Evolutionary conservation across 768 basidiomycete species (phyloP).

Genomic region (Mycena pura): DNA sequence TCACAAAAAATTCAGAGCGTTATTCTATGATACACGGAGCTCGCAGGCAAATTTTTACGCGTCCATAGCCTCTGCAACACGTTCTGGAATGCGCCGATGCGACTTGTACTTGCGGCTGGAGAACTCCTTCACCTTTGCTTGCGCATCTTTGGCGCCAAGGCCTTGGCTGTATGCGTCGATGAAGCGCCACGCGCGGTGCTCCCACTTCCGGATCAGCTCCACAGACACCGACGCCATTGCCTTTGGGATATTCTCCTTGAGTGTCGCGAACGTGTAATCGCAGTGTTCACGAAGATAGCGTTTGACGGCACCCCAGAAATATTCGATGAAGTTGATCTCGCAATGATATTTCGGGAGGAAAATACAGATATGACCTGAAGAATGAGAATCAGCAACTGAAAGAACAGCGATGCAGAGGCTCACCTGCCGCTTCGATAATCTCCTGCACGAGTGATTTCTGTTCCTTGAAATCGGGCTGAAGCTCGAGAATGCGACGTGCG

Average conservation of each 20-base stretch:
- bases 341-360: slow-evolving; percentile 10
- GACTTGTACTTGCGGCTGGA: slow-evolving; percentile 25
- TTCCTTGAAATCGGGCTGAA: slow-evolving; percentile 32
- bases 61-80: background rate
- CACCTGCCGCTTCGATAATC: slow-evolving; percentile 32
- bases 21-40: background rate
- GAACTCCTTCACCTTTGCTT: slow-evolving; percentile 18
- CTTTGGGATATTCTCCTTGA: background rate
- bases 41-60: background rate
- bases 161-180: slow-evolving; percentile 25
- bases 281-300: slow-evolving; percentile 8
- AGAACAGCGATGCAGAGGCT: slow-evolving; percentile 21
- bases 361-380: slow-evolving; percentile 12
- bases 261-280: slow-evolving; percentile 7
- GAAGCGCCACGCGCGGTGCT: slow-evolving; percentile 11
- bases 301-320: slow-evolving; percentile 12
- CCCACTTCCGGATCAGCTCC: background rate
- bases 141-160: slow-evolving; percentile 18
- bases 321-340: slow-evolving; percentile 16
- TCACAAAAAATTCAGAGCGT: too few species aligned
- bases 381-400: slow-evolving; percentile 32
- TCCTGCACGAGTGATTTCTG: slow-evolving; percentile 34
- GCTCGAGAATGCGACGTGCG: slow-evolving; percentile 29
- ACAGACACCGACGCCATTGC: background rate
- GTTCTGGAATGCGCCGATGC: slow-evolving; percentile 27